These are phyloP conservation scores for Strobilomyces confusus DNA, from an alignment of 768 basidiomycete species.

Conservation along the genomic window DNA sequence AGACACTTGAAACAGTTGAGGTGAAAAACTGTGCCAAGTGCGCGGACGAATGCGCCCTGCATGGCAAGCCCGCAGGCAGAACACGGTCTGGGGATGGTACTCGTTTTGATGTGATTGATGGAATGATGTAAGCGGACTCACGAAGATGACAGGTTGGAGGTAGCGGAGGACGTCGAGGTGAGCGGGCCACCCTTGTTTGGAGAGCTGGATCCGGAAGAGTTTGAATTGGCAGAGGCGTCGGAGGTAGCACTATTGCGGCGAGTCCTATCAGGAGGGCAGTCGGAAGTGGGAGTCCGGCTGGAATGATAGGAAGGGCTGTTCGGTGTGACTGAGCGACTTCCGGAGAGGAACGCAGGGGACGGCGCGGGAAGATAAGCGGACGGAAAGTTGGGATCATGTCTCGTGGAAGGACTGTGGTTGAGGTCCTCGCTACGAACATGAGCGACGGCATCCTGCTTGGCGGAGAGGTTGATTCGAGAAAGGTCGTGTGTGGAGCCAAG, in stretches of 20 bases:
- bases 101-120: conserved; percentile 6
- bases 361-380: conserved; percentile 38
- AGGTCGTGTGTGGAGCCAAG: conserved; percentile 50
- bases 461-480: conserved; percentile 43
- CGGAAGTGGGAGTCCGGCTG: conserved; percentile 50
- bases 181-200: conserved; percentile 41
- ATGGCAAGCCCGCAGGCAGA: conserved; percentile 76
- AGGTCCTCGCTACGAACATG: conserved; percentile 69
- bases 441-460: conserved; percentile 32
- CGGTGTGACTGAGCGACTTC: conserved; percentile 60
- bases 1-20: conserved; percentile 98
- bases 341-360: conserved; percentile 44
- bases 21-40: conserved; percentile 90
- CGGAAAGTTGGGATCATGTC: conserved; percentile 11
- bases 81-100: conserved; percentile 48
- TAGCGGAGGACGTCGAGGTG: conserved; percentile 49
- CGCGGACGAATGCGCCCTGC: conserved; percentile 95
- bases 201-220: conserved; percentile 43
- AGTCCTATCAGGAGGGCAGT: conserved; percentile 46
- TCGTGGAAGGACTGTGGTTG: conserved; percentile 41
- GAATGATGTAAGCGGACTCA: conserved; percentile 35
- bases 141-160: conserved; percentile 57
- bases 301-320: conserved; percentile 42
- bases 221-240: conserved; percentile 53
- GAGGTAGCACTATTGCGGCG: conserved; percentile 47